Evolutionary conservation across 208 protist species (phyloP).

Genomic region (Porcisia hertigi): DNA sequence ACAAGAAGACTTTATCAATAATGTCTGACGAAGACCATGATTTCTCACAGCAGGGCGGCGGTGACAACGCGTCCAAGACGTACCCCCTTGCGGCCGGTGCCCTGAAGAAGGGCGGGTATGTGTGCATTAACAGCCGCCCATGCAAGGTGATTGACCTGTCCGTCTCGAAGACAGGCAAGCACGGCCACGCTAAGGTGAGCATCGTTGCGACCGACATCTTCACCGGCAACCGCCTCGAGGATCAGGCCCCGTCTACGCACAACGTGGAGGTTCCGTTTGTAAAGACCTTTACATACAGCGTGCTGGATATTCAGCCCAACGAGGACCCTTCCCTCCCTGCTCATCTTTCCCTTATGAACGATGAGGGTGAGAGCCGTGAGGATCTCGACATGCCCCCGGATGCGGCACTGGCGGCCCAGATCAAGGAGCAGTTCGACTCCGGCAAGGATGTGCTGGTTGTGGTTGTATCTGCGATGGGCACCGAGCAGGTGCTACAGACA

Average conservation of each 20-base stretch:
- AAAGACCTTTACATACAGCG: slow-evolving; percentile 93
- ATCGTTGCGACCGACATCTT: slow-evolving; percentile 98
- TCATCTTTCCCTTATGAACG: slow-evolving; percentile 91
- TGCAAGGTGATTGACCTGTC: slow-evolving; percentile 98
- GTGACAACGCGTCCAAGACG: slow-evolving; percentile 77
- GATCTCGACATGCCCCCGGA: slow-evolving; percentile 96
- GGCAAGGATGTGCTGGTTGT: slow-evolving; percentile 95
- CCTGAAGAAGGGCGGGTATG: slow-evolving; percentile 90
- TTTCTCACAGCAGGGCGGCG: slow-evolving; percentile 64
- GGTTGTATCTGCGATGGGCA: slow-evolving; percentile 95
- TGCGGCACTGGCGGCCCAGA: slow-evolving; percentile 83
- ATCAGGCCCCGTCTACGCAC: slow-evolving; percentile 97
- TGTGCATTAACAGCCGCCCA: slow-evolving; percentile 91
- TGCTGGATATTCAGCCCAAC: slow-evolving; percentile 94
- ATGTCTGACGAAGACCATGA: slow-evolving; percentile 77
- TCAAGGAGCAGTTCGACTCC: slow-evolving; percentile 91
- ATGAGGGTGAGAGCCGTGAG: slow-evolving; percentile 93
- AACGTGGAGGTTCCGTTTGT: slow-evolving; percentile 97
- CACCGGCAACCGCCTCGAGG: slow-evolving; percentile 98
- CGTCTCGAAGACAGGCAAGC: slow-evolving; percentile 99
- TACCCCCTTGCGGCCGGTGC: slow-evolving; percentile 87
- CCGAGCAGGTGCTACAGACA: slow-evolving; percentile 92
- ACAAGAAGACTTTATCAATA: not conserved
- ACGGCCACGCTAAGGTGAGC: slow-evolving; percentile 99
- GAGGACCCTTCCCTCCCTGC: slow-evolving; percentile 66